These are phyloP conservation scores for Gaultheria prostrata DNA, from an alignment of 148 eudicot species.

Conservation along the genomic window DNA sequence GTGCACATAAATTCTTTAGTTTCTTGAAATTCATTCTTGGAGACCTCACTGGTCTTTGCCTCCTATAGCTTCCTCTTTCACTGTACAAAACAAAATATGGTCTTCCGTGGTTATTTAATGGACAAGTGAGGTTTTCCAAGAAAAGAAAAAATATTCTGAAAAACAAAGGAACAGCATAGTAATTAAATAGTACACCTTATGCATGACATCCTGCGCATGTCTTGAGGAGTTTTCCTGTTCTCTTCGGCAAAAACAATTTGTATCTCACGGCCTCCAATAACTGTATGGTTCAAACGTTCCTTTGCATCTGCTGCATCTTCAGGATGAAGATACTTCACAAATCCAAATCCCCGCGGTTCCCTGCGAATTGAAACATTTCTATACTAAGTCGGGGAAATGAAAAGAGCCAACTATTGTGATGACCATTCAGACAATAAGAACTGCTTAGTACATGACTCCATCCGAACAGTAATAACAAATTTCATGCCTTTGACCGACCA, in stretches of 20 bases:
- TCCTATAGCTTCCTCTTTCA: slow-evolving; percentile 49
- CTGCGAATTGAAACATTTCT: slow-evolving; percentile 26
- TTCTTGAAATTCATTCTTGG: too few species aligned
- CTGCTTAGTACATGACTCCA: too few species aligned
- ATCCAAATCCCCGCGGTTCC: slow-evolving; percentile 92
- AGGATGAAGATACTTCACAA: slow-evolving; percentile 80
- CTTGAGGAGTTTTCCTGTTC: slow-evolving; percentile 77
- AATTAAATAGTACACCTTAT: slow-evolving; percentile 37
- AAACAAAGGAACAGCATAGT: not conserved
- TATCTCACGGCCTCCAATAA: slow-evolving; percentile 85
- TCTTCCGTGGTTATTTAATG: not conserved
- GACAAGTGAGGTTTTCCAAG: not conserved
- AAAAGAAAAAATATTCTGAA: not conserved
- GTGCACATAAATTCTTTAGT: too few species aligned
- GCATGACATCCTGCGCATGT: slow-evolving; percentile 57
- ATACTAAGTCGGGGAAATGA: not conserved
- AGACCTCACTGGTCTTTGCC: slow-evolving; percentile 54
- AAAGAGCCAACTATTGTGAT: too few species aligned
- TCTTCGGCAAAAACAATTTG: slow-evolving; percentile 88
- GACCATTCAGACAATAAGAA: too few species aligned
- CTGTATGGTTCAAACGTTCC: slow-evolving; percentile 50
- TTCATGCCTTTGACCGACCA: too few species aligned
- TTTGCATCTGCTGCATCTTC: slow-evolving; percentile 93
- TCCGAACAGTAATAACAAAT: too few species aligned
- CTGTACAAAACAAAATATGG: slow-evolving; percentile 23